phyloP scores from a whole-genome alignment of 2,329 filamentous ascomycete species.

The Aspergillus quadrilineatus region DNA sequence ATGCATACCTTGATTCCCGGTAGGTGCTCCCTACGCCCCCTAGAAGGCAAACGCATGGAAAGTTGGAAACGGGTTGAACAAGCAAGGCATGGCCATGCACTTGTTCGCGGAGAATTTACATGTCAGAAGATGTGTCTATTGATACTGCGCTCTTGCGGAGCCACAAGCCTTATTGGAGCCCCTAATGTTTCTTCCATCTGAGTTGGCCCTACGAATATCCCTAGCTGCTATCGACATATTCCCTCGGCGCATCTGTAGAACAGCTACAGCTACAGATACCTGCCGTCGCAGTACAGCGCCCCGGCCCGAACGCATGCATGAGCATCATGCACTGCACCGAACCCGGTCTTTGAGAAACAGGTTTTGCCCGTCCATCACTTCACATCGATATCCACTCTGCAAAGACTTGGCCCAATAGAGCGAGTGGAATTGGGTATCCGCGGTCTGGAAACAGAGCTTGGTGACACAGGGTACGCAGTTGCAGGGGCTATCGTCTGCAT shows the following conservation, averaged over 20 bases:
- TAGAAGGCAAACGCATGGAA: background rate
- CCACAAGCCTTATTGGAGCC: background rate
- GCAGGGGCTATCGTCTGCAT: background rate
- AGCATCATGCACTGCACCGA: background rate
- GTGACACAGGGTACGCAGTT: background rate
- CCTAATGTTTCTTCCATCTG: background rate
- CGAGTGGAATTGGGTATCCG: background rate
- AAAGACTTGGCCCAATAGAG: background rate
- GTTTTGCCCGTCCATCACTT: background rate
- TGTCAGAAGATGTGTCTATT: background rate
- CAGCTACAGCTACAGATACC: background rate
- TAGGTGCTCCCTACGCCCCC: background rate
- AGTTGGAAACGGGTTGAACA: background rate
- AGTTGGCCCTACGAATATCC: background rate
- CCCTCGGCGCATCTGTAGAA: background rate
- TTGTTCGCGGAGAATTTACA: background rate
- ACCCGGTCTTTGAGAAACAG: background rate
- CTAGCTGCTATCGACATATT: background rate
- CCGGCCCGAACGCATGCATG: background rate
- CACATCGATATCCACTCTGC: background rate
- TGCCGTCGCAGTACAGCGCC: background rate
- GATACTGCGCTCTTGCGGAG: background rate
- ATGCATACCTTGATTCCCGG: background rate
- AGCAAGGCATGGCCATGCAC: background rate
- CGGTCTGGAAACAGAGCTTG: background rate